Conservation (phyloP, 2,329 filamentous ascomycete species). For the Lasiodiplodia theobromae region DNA sequence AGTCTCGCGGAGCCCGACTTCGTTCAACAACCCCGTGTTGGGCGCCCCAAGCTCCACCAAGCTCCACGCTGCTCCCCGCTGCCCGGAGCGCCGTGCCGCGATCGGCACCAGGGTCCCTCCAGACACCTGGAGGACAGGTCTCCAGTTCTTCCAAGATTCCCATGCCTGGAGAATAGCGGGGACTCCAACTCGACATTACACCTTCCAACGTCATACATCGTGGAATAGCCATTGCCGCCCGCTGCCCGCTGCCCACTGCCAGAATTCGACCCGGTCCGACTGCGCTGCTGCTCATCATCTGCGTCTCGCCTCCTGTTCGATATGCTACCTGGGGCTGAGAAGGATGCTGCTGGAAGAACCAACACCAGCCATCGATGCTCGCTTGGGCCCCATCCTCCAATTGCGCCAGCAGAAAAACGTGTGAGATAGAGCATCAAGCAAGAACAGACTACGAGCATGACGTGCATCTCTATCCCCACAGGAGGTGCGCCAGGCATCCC, state of each 20-base stretch:
- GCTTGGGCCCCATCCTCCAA: background rate
- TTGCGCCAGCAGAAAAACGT: background rate
- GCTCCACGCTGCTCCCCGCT: constrained; percentile 21
- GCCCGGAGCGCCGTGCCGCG: constrained; percentile 17
- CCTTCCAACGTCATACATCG: constrained; percentile 18
- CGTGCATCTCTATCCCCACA: constrained; percentile 17
- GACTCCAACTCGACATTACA: background rate
- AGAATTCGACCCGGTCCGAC: background rate
- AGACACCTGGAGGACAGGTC: background rate
- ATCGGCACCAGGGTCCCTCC: constrained; percentile 11
- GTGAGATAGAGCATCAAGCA: background rate
- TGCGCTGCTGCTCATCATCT: background rate
- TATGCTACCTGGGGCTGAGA: no score
- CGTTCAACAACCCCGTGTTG: constrained; percentile 12
- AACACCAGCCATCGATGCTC: background rate
- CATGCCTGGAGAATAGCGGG: constrained; percentile 6
- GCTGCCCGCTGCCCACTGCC: background rate
- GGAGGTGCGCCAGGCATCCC: background rate
- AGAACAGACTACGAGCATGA: background rate
- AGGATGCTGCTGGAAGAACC: no score
- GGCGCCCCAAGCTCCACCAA: constrained; percentile 10
- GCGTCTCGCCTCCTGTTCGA: background rate
- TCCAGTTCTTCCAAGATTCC: constrained; percentile 18
- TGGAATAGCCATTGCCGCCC: background rate
- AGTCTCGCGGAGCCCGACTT: background rate